Evolutionary conservation across 805 yeast genomes (phyloP), one percentile per base, ranked within the genome.

Genomic region (Diddensiella transvaalensis): DNA sequence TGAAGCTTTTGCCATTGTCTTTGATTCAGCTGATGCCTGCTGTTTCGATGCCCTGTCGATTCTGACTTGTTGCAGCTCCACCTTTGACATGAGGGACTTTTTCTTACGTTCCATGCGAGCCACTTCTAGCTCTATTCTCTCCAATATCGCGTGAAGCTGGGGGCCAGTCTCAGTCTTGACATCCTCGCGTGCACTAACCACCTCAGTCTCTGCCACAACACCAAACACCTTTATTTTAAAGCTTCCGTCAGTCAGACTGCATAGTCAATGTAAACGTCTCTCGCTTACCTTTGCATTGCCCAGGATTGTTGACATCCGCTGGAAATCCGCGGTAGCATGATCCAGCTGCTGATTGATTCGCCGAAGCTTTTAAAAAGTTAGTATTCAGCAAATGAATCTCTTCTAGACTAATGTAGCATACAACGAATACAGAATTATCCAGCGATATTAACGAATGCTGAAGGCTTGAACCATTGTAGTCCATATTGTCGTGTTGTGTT

Each of bases 121-220:
- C 4, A 62, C 33, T 17, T 60, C 63, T 24, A 23, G 38, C 24
- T 62, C 64, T 10, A 59, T 55, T 18, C 51, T 36, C 21, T 49
- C 49, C 39, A 62, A 48, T 15, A 61, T 50, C 18, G 51, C 52
- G 22, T 47, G 37, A 17, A 61, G 52, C 47, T 56, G 63, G 3
- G 66, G 66, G 41, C 57, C 63, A n/a, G 61, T 54, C 41, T 60
- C 61, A 5, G 47, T 48, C 5, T 60, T 58, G 1, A 62, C 44
- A 8, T 61, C 55, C 6, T 48, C 18, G 39, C 54, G 54, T 17
- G 61, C 50, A 6, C 51, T 44, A 19, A 35, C 44, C 13, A 62
- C 57, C n/a, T 58, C 64, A 2, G 54, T 46, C 41, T 57, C 62
- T 2, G 66, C 53, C 6, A 59, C 64, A 4, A 62, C 55, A 8